Evolutionary conservation across 2,329 filamentous ascomycete genomes (phyloP).

Genomic region (Colletotrichum sidae): DNA sequence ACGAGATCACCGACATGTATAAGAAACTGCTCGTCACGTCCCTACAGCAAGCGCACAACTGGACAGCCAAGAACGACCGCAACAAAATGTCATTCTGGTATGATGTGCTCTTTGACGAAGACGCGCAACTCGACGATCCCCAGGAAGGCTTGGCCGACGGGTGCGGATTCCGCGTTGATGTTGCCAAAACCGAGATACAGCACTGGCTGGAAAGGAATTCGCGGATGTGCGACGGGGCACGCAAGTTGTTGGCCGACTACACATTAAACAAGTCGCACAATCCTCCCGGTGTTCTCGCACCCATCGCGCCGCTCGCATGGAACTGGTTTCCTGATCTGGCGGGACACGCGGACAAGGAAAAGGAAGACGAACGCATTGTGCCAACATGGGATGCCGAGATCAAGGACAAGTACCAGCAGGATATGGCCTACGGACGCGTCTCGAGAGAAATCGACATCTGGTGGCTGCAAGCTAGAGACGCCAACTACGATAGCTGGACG

Average conservation of each 20-base stretch:
- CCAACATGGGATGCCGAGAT: conserved; percentile 64
- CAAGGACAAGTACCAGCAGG: conserved; percentile 68
- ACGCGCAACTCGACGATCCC: conserved; percentile 57
- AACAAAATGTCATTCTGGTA: conserved; percentile 80
- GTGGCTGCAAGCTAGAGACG: conserved; percentile 72
- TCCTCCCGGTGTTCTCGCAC: conserved; percentile 61
- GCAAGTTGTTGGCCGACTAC: conserved; percentile 66
- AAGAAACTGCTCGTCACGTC: conserved; percentile 75
- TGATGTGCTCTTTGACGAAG: conserved; percentile 72
- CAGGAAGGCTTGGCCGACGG: conserved; percentile 65
- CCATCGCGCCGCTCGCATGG: conserved; percentile 64
- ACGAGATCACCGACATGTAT: conserved; percentile 74
- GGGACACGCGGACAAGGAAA: conserved; percentile 49
- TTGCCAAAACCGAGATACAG: conserved; percentile 69
- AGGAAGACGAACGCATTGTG: conserved; percentile 54
- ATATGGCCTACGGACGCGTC: conserved; percentile 68
- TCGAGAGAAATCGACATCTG: conserved; percentile 74
- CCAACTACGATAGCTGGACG: conserved; percentile 70
- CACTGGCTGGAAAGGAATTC: conserved; percentile 74
- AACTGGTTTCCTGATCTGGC: conserved; percentile 63
- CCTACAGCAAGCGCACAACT: conserved; percentile 75
- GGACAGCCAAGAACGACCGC: conserved; percentile 75
- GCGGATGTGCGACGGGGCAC: conserved; percentile 67
- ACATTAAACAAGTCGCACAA: conserved; percentile 60
- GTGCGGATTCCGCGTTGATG: conserved; percentile 64